Percentiles rank a stretch among this genome's conserved stretches.
Conservation (phyloP, 2,329 filamentous ascomycete species). For the Zymoseptoria pseudotritici region DNA sequence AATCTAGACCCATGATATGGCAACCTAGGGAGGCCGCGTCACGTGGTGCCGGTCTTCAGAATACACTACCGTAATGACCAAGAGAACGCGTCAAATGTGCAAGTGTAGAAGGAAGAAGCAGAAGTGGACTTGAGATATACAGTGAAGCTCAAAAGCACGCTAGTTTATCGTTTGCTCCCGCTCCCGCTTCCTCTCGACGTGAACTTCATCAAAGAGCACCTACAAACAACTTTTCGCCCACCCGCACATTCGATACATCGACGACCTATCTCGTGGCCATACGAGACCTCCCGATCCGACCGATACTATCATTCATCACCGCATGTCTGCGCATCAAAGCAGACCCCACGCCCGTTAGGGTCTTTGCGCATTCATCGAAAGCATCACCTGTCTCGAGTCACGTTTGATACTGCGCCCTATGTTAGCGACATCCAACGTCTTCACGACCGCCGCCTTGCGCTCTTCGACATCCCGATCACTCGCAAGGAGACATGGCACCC, state of each 20-base stretch:
- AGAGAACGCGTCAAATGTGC: too few relatives aligned
- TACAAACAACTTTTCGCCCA: background rate
- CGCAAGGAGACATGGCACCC: constrained; percentile 22
- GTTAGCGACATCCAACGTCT: background rate
- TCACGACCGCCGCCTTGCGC: background rate
- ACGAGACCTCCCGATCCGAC: background rate
- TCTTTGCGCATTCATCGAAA: background rate
- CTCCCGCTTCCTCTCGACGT: too few relatives aligned
- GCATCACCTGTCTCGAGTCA: background rate
- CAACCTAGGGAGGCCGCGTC: too few relatives aligned
- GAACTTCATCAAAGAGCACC: background rate
- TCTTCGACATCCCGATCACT: background rate
- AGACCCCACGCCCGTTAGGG: background rate
- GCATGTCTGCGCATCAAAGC: background rate
- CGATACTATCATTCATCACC: background rate
- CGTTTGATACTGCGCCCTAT: background rate
- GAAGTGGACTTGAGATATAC: too few relatives aligned
- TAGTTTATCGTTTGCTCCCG: too few relatives aligned
- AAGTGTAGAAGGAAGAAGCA: too few relatives aligned
- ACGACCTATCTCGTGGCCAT: background rate
- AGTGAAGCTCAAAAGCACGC: background rate
- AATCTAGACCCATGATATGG: too few relatives aligned
- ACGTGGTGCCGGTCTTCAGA: too few relatives aligned
- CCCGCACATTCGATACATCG: background rate
- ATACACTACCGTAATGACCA: too few relatives aligned